phyloP scores from a whole-genome alignment of 2,329 filamentous ascomycete genomes.

The Incumbomyces lentus region DNA sequence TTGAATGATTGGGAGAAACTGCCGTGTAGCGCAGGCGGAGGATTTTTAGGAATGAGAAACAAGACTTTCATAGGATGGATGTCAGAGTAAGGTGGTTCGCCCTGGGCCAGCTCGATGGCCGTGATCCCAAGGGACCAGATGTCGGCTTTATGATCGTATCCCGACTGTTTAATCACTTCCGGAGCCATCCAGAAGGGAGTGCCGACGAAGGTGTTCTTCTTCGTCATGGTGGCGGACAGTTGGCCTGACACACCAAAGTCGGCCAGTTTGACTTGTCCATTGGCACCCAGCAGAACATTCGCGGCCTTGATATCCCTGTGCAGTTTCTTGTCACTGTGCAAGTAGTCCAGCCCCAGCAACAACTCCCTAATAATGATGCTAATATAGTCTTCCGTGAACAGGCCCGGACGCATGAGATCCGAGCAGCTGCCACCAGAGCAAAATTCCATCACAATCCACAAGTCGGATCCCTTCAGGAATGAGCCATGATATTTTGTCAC shows the following conservation, averaged over 20 bases:
- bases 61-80: constrained; percentile 98
- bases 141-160: constrained; percentile 95
- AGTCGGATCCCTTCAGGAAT: constrained; percentile 85
- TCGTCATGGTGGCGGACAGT: constrained; percentile 94
- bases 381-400: constrained; percentile 90
- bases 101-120: constrained; percentile 79
- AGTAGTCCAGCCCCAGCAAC: constrained; percentile 78
- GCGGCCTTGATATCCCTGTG: constrained; percentile 96
- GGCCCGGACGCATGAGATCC: constrained; percentile 86
- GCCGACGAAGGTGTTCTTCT: constrained; percentile 98
- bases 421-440: constrained; percentile 94
- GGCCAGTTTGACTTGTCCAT: constrained; percentile 90
- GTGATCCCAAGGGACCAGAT: constrained; percentile 97
- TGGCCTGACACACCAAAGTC: constrained; percentile 97
- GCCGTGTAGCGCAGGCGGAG: constrained; percentile 69
- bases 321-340: constrained; percentile 90
- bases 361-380: constrained; percentile 89
- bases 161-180: constrained; percentile 96
- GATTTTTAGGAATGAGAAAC: constrained; percentile 91
- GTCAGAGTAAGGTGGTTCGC: constrained; percentile 88
- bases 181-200: constrained; percentile 99
- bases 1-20: constrained; percentile 76
- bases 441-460: constrained; percentile 99
- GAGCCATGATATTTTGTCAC: constrained; percentile 98
- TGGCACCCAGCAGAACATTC: constrained; percentile 79